A percentile compares a stretch with the other conserved stretches of the same genome.
Evolutionary conservation across 202 grass and related monocot species (phyloP).

Genomic region (Digitaria exilis): DNA sequence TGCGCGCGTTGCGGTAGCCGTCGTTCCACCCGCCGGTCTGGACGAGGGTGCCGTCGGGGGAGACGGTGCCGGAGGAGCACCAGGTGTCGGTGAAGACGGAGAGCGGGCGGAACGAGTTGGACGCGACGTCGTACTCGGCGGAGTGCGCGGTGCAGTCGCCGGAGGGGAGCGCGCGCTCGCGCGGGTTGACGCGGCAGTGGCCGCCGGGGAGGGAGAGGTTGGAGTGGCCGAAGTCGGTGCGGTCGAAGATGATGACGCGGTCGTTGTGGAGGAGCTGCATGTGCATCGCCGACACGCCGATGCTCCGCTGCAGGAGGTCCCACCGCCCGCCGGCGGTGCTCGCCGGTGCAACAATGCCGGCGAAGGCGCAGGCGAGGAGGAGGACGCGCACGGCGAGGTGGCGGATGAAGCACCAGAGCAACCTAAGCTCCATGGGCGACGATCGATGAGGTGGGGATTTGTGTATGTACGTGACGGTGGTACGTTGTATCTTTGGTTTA

Average conservation of each 20-base stretch:
- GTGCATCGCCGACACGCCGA: slow-evolving; percentile 94
- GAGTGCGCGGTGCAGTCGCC: slow-evolving; percentile 84
- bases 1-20: slow-evolving; percentile 54
- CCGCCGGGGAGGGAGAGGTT: slow-evolving; percentile 75
- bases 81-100: slow-evolving; percentile 73
- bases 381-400: slow-evolving; percentile 6
- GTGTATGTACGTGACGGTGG: not conserved
- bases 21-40: slow-evolving; percentile 85
- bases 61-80: slow-evolving; percentile 80
- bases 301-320: slow-evolving; percentile 71
- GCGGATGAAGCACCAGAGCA: not conserved
- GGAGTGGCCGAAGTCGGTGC: slow-evolving; percentile 73
- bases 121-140: slow-evolving; percentile 58
- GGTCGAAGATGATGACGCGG: slow-evolving; percentile 80
- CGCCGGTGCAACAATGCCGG: not conserved
- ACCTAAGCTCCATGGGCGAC: slow-evolving; percentile 27
- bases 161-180: slow-evolving; percentile 36
- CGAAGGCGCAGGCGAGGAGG: slow-evolving; percentile 12
- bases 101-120: slow-evolving; percentile 65
- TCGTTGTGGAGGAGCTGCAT: slow-evolving; percentile 96
- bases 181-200: slow-evolving; percentile 62
- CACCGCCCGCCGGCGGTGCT: slow-evolving; percentile 49
- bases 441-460: not conserved
- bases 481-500: not conserved
- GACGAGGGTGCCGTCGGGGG: slow-evolving; percentile 67